Evolutionary conservation across 1,284 basidiomycete genomes (phyloP), one percentile per base, ranked within the genome.

Genomic region (Malassezia obtusa): DNA sequence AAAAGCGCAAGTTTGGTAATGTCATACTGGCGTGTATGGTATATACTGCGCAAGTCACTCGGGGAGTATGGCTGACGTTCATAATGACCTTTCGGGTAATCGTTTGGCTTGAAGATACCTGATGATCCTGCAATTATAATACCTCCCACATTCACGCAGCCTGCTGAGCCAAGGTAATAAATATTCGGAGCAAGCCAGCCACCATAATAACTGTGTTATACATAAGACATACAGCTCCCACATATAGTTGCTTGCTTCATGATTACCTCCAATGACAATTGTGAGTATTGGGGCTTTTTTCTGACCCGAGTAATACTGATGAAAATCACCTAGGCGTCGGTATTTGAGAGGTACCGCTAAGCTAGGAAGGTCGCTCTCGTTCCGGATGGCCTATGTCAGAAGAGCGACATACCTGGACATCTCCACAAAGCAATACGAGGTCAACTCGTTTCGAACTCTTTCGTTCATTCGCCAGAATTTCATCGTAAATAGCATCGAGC

Each of bases 211-310:
- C 65, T 65, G 40, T 40, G 22, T 77, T 21, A 46, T 3, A n/a
- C 26, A 21, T 12, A 8, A 12, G 21, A 70, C 86, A 76, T 67
- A 90, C 84, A 95, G 77, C 73, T 99, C 94, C 85, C 88, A 91
- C 77, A 98, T 81, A 74, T 96, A 95, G 69, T 90, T 94, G 50
- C 88, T 91, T 4, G 89, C 89, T 76, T 98, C 92, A 73, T 99
- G 92, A 71, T 99, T 98, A 5, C 94, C 94, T 19, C 94, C 94
- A 65, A 98, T 94, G 47, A 96, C 83, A 28, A 99, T 78, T 0
- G 94, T 99, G 66, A 95, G 77, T 6, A 94, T 75, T 0, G 91
- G 90, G 0, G 92, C 92, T 7, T 71, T 77, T 62, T 80, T 83
- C 65, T 85, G 79, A 1, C 89, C 89, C 0, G 83, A 84, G 72